Evolutionary conservation across 2,329 filamentous ascomycete genomes (phyloP).

Genomic region (Setomelanomma holmii): DNA sequence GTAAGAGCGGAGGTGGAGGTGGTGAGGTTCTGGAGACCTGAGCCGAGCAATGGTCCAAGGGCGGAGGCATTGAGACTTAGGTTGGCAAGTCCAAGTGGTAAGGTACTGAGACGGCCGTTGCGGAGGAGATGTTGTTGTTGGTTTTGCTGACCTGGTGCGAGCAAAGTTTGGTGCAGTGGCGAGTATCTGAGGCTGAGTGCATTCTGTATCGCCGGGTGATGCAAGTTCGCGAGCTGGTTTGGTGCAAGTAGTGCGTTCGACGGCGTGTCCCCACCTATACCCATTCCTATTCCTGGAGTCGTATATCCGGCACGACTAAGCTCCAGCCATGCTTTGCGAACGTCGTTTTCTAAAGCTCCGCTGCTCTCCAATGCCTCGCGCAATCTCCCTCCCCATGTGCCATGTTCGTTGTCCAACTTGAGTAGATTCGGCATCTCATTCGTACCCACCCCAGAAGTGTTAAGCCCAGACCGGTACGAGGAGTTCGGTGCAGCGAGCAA

Average conservation of each 20-base stretch:
- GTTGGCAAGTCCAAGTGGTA: neutral
- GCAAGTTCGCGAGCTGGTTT: neutral
- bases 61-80: neutral
- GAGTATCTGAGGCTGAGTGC: neutral
- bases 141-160: too few species aligned
- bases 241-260: neutral
- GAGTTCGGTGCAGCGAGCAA: slow-evolving; percentile 14
- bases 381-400: slow-evolving; percentile 20
- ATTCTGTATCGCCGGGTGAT: neutral
- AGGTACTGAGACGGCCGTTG: neutral
- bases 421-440: slow-evolving; percentile 27
- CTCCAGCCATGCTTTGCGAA: slow-evolving; percentile 26
- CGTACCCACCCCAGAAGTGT: too few species aligned
- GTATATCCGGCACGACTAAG: slow-evolving; percentile 4
- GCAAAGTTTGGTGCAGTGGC: neutral
- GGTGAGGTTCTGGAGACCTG: too few species aligned
- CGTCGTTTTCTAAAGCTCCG: slow-evolving; percentile 29
- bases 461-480: too few species aligned
- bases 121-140: neutral
- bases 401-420: slow-evolving; percentile 28
- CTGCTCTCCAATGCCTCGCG: slow-evolving; percentile 20
- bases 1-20: neutral
- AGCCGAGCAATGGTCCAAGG: too few species aligned
- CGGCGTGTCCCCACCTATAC: neutral
- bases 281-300: neutral